Evolutionary conservation across 352 stramenopile genomes (phyloP).

Genomic region (Pythium sp.): DNA sequence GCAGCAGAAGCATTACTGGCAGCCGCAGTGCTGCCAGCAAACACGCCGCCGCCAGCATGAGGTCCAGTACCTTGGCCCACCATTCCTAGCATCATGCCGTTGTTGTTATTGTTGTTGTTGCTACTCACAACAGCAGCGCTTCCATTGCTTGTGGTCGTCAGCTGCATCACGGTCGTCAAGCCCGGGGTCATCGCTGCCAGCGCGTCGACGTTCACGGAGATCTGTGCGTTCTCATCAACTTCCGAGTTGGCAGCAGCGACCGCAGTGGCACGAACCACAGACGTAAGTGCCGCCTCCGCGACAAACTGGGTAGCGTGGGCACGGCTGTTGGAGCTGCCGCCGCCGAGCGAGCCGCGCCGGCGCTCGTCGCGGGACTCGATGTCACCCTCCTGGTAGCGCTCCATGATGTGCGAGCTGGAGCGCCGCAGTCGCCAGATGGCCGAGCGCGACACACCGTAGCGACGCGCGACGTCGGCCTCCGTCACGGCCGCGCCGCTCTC

Average conservation of each 20-base stretch:
- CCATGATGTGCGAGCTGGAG: constrained; percentile 34
- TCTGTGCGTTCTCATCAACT: constrained; percentile 1
- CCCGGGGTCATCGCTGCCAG: constrained; percentile 7
- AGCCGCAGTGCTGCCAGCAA: neutral
- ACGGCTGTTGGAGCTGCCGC: neutral
- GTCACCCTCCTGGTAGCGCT: constrained; percentile 42
- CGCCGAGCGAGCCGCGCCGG: constrained; percentile 23
- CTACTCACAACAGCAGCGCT: neutral
- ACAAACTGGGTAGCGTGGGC: neutral
- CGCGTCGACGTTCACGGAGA: constrained; percentile 2
- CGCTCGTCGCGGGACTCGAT: constrained; percentile 39
- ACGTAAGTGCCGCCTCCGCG: neutral
- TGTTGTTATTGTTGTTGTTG: neutral
- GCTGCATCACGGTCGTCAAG: constrained; percentile 1
- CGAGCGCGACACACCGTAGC: constrained; percentile 45
- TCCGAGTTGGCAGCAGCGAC: neutral
- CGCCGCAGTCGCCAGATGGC: constrained; percentile 43
- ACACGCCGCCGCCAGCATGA: neutral
- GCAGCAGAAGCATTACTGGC: neutral
- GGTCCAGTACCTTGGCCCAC: neutral
- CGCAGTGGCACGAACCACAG: neutral
- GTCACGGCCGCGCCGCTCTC: constrained; percentile 35
- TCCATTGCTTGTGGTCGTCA: constrained; percentile 1
- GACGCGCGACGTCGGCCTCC: constrained; percentile 37
- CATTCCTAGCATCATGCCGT: constrained; percentile 5